Base-by-base conservation (phyloP, 1,139 yeast genomes). In the Blastobotrys serpentis region DNA sequence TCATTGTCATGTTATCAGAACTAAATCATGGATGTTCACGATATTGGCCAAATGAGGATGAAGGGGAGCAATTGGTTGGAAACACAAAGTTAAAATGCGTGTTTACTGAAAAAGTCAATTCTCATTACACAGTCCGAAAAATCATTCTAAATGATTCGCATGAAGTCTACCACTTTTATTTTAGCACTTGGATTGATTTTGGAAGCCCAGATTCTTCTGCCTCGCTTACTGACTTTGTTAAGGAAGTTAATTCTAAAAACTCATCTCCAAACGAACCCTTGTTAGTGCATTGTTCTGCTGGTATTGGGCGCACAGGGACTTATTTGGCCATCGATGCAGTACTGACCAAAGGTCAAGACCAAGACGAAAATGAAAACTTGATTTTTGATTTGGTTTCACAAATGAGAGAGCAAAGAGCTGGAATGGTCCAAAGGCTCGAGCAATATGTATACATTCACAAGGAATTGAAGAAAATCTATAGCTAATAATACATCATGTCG, bases 1-100 rank as follows among this genome's bases (percentile, higher is more conserved):
- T 84, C 1, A 73, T 92, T 7, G 83, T 87, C 10, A 92, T 90
- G 98, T 81, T 92, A 42, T 90, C 98, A 0, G 94, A 95, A 0
- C 66, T 89, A 13, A 96, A 88, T 61, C 69, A 72, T 21, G 70
- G 70, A 1, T 89, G 97, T 63, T 74, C 68, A 53, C 74, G 75
- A 49, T 90, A 90, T 64, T 90, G 97, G 97, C 86, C 84, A 2
- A 62, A 62, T 30, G 47, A 44, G 4, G 26, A 37, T 4, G 37
- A 14, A 16, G 26, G 13, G 1, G 44, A 33, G 22, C 32, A 29
- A 29, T 4, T 10, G 13, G 16, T 32, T 16, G 37, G 23, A n/a
- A 13, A 16, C 14, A 42, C 22, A 2, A 8, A 18, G 32, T 19
- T 42, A 4, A 37, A 36, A 8, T 29, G 26, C 25, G 32, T 34